These are phyloP conservation scores for Microbotryum lychnidis-dioicae DNA, from an alignment of 1,284 basidiomycete genomes.

Conservation along the genomic window DNA sequence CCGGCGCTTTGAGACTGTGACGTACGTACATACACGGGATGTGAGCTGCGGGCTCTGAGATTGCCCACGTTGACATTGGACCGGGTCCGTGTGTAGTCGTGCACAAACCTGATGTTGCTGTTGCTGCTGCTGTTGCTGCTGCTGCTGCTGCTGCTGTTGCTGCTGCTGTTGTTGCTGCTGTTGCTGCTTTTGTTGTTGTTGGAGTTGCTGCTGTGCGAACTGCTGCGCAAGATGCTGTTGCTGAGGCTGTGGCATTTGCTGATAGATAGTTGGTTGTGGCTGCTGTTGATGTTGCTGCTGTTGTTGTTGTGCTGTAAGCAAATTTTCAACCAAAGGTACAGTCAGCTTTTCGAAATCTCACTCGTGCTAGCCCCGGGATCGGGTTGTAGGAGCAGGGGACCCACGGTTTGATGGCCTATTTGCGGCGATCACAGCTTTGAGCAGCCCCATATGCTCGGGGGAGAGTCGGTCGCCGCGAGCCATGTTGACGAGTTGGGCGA, in stretches of 20 bases:
- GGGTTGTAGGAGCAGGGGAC: neutral
- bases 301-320: neutral
- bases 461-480: slow-evolving; percentile 20
- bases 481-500: slow-evolving; percentile 27
- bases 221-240: slow-evolving; percentile 1
- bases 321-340: no score
- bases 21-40: neutral
- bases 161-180: neutral
- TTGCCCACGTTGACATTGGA: neutral
- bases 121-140: slow-evolving; percentile 5
- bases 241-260: neutral
- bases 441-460: slow-evolving; percentile 25
- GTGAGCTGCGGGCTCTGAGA: neutral
- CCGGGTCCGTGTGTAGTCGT: neutral
- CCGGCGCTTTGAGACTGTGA: neutral
- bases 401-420: neutral
- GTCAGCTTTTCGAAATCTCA: no score
- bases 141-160: neutral
- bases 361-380: no score
- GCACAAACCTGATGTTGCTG: neutral
- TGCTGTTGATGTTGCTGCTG: slow-evolving; percentile 3
- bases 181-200: neutral
- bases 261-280: neutral
- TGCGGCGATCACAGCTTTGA: slow-evolving; percentile 23
- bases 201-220: neutral